These are phyloP conservation scores for Blastobotrys buckinghamii DNA, from an alignment of 1,139 yeast species.

Conservation along the genomic window DNA sequence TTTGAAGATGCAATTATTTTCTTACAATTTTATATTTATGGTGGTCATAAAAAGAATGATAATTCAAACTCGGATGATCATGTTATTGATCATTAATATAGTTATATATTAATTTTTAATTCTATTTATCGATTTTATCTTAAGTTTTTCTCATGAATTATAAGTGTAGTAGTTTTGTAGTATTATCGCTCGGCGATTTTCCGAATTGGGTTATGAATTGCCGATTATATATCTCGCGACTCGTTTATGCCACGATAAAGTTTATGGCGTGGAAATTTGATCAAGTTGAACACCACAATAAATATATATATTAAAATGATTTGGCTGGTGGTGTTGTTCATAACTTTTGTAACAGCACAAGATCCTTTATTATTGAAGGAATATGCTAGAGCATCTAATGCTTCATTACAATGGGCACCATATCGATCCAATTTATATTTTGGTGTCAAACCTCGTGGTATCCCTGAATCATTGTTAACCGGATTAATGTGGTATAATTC, in stretches of 20 bases:
- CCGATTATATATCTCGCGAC: no score
- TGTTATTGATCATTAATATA: no score
- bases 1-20: constrained; percentile 61
- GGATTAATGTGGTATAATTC: constrained; percentile 90
- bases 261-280: neutral
- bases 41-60: constrained; percentile 1
- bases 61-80: no score
- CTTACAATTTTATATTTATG: constrained; percentile 56
- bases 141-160: no score
- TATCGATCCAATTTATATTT: constrained; percentile 82
- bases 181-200: no score
- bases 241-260: no score
- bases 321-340: neutral
- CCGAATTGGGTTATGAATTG: no score
- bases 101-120: no score
- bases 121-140: no score
- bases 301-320: neutral
- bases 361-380: constrained; percentile 18
- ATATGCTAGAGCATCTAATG: constrained; percentile 33
- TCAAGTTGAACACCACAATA: neutral
- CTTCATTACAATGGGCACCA: constrained; percentile 80
- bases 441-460: constrained; percentile 63
- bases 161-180: no score
- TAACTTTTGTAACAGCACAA: neutral
- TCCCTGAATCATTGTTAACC: constrained; percentile 68